A percentile compares a stretch with the other conserved stretches of the same genome.
Conservation (phyloP, 2,329 filamentous ascomycete species). For the Nemania serpens region DNA sequence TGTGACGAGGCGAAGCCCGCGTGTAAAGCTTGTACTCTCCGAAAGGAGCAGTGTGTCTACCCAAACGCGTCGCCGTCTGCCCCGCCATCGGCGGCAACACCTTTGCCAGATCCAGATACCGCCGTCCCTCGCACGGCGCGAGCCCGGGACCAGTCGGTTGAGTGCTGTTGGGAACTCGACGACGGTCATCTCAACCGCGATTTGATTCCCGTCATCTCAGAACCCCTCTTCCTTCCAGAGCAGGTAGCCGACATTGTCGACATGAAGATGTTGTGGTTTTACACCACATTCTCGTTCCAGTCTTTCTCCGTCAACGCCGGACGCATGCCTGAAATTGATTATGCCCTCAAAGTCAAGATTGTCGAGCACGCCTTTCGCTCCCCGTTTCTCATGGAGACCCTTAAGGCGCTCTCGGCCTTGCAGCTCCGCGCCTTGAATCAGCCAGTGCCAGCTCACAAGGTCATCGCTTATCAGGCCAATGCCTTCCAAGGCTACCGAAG, state of each 20-base stretch:
- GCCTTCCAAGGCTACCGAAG: constrained; percentile 57
- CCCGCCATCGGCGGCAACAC: constrained; percentile 6
- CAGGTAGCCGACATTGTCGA: constrained; percentile 47
- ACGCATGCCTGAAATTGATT: constrained; percentile 43
- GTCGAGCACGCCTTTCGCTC: constrained; percentile 56
- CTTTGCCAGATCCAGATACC: neutral
- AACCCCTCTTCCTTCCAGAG: constrained; percentile 45
- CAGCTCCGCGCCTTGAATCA: constrained; percentile 52
- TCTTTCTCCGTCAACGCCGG: constrained; percentile 52
- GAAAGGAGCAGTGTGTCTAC: constrained; percentile 56
- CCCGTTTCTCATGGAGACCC: constrained; percentile 59
- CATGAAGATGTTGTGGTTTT: constrained; percentile 62
- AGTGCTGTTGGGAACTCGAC: neutral
- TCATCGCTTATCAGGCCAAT: constrained; percentile 51
- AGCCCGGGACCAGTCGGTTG: constrained; percentile 9
- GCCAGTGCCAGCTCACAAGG: constrained; percentile 46
- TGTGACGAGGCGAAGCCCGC: constrained; percentile 57
- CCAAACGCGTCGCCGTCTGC: constrained; percentile 32
- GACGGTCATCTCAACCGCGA: neutral
- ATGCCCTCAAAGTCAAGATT: constrained; percentile 52
- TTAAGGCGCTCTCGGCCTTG: constrained; percentile 57
- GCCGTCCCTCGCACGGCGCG: neutral
- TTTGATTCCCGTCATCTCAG: constrained; percentile 33
- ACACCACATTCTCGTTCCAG: constrained; percentile 51
- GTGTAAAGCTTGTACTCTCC: constrained; percentile 55